Base-by-base conservation (phyloP, 768 basidiomycete species). In the Cystobasidium onofrii region DNA sequence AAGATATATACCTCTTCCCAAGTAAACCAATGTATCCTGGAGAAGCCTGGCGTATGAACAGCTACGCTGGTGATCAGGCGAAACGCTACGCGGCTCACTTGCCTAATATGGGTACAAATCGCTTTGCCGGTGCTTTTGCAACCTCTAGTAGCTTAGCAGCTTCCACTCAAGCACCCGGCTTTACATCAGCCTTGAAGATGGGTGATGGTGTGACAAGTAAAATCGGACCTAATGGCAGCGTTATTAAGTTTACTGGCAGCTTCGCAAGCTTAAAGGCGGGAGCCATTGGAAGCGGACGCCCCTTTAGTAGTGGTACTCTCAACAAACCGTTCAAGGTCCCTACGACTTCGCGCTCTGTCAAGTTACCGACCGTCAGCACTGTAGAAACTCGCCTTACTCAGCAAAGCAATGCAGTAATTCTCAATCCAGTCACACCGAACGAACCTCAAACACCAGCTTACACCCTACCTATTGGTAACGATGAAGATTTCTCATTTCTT, bases 91-190 rank as follows among this genome's bases (percentile, higher is more conserved):
- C 69, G 1, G 33, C 69, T 6, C 23, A 44, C 29, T 17, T 71
- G 29, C 69, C 69, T 2, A 71, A 71, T 44, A 41, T 17, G 1
- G 69, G 69, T 4, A 20, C 31, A 27, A 71, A 71, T 71, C 69
- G 36, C 10, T 71, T 41, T 39, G 69, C 54, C 6, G 33, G 52
- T 15, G 69, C 69, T 1, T 71, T 71, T 52, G 23, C 69, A 23
- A 71, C 55, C 13, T 6, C 54, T 15, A 27, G 23, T 20, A 29
- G 41, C 18, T 29, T 54, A 23, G 66, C 66, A 7, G 44, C 66
- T 43, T 27, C 54, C 9, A 39, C 54, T 17, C 69, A 71, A 71
- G 69, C 69, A 20, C 69, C 69, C 3, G 69, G 69, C 54, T 71
- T 71, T 44, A 41, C 69, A 7, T 71, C 69, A n/a, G 69, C 27